phyloP scores from a whole-genome alignment of 495 filamentous ascomycete genomes.

The Articulospora tetracladia region DNA sequence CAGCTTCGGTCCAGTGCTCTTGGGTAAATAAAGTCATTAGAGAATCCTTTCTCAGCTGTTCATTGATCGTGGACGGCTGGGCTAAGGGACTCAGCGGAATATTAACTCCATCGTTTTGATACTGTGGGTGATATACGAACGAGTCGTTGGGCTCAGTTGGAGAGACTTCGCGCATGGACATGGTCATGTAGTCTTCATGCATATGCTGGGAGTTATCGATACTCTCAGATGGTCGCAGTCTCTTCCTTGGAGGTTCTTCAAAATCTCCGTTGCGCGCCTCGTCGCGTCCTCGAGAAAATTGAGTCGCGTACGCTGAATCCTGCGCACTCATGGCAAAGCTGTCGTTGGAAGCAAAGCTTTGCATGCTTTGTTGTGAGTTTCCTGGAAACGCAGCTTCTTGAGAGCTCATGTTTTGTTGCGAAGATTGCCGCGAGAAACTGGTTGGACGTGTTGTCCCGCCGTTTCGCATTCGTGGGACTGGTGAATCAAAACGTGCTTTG shows the following conservation, averaged over 20 bases:
- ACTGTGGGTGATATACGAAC: slow-evolving; percentile 64
- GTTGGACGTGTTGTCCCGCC: slow-evolving; percentile 33
- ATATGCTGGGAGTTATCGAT: slow-evolving; percentile 35
- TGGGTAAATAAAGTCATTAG: slow-evolving; percentile 89
- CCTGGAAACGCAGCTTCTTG: slow-evolving; percentile 54
- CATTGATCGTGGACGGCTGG: slow-evolving; percentile 56
- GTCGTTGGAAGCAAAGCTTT: slow-evolving; percentile 56
- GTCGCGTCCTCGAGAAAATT: slow-evolving; percentile 16
- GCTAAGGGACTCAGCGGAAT: slow-evolving; percentile 67
- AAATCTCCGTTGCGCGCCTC: slow-evolving; percentile 23
- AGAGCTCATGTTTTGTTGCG: slow-evolving; percentile 59
- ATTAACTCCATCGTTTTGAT: slow-evolving; percentile 46
- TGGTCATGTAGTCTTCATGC: slow-evolving; percentile 42
- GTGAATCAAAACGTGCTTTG: slow-evolving; percentile 91
- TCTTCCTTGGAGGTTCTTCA: slow-evolving; percentile 73
- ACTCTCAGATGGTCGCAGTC: slow-evolving; percentile 54
- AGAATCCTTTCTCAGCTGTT: slow-evolving; percentile 69
- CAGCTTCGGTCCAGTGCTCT: slow-evolving; percentile 43
- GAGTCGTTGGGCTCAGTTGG: slow-evolving; percentile 87
- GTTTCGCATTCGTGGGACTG: slow-evolving; percentile 58
- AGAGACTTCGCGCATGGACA: slow-evolving; percentile 57
- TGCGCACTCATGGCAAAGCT: slow-evolving; percentile 53
- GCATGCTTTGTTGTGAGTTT: slow-evolving; percentile 67
- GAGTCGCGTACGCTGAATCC: slow-evolving; percentile 51
- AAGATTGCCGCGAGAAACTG: slow-evolving; percentile 53